These are phyloP conservation scores for Phlyctochytrium planicorne DNA, from an alignment of 192 early-diverging fungal genomes.

Conservation along the genomic window DNA sequence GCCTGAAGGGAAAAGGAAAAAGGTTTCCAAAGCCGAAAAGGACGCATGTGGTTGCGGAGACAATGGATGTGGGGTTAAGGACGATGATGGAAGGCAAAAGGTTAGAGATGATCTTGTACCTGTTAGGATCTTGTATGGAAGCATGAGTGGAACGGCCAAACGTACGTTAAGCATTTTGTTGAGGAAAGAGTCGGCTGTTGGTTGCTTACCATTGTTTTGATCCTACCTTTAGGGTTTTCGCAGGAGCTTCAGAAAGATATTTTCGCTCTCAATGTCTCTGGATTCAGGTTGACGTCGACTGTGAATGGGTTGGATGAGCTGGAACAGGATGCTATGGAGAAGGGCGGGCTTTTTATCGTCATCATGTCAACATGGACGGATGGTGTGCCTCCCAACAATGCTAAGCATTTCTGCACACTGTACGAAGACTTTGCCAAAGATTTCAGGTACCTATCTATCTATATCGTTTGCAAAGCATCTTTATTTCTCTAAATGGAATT, in stretches of 20 bases:
- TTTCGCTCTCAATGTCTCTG: neutral
- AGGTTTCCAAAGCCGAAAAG: neutral
- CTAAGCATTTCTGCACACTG: conserved; percentile 60
- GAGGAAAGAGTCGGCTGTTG: too few species aligned
- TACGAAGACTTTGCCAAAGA: conserved; percentile 42
- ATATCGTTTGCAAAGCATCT: neutral
- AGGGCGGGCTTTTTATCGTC: conserved; percentile 56
- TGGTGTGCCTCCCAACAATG: conserved; percentile 55
- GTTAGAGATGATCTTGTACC: too few species aligned
- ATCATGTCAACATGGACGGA: conserved; percentile 64
- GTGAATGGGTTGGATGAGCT: conserved; percentile 40
- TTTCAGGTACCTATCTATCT: neutral
- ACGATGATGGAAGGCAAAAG: too few species aligned
- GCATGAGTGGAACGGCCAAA: conserved; percentile 59
- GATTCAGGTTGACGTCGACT: conserved; percentile 22
- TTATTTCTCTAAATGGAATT: neutral
- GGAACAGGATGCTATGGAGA: conserved; percentile 50
- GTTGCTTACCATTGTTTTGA: too few species aligned
- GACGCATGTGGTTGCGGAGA: neutral
- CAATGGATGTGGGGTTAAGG: too few species aligned
- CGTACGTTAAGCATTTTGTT: too few species aligned
- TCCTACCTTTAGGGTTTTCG: neutral
- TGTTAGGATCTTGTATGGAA: conserved; percentile 59
- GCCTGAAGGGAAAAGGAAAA: too few species aligned
- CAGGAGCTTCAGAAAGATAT: neutral